phyloP scores from a whole-genome alignment of 495 filamentous ascomycete genomes.

The Podospora pseudopauciseta region DNA sequence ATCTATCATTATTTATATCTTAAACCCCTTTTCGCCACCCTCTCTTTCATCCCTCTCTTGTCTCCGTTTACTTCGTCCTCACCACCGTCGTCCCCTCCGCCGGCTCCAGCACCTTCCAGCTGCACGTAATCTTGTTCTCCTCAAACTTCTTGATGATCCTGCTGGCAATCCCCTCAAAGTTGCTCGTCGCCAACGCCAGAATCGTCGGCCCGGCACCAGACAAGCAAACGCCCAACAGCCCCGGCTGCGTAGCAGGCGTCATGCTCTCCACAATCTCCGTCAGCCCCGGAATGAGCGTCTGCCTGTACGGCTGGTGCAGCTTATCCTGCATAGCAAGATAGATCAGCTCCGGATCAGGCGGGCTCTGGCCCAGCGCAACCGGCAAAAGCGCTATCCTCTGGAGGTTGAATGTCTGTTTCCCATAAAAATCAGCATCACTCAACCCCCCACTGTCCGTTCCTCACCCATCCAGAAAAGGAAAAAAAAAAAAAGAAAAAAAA shows the following conservation, averaged over 20 bases:
- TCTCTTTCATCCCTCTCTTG: background rate
- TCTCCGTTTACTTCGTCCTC: constrained; percentile 9
- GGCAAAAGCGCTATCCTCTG: constrained; percentile 87
- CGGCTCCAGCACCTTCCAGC: constrained; percentile 83
- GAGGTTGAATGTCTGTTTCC: constrained; percentile 78
- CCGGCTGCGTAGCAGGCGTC: constrained; percentile 77
- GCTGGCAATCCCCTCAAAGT: constrained; percentile 80
- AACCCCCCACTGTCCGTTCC: background rate
- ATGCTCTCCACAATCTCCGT: constrained; percentile 85
- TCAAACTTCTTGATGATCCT: constrained; percentile 67
- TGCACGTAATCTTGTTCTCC: constrained; percentile 61
- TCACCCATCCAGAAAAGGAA: background rate
- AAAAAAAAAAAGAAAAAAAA: background rate
- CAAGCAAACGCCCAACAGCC: constrained; percentile 85
- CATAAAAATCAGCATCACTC: background rate
- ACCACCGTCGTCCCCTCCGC: constrained; percentile 75
- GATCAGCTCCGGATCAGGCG: constrained; percentile 89
- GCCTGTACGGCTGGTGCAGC: constrained; percentile 91
- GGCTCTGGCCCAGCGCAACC: constrained; percentile 76
- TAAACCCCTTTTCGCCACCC: background rate
- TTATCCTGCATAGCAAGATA: constrained; percentile 97
- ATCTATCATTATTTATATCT: background rate
- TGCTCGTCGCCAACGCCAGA: constrained; percentile 80
- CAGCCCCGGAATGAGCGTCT: constrained; percentile 82
- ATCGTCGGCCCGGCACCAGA: constrained; percentile 94